These are phyloP conservation scores for Entomortierella beljakovae DNA, from an alignment of 192 early-diverging fungal species.

Conservation along the genomic window DNA sequence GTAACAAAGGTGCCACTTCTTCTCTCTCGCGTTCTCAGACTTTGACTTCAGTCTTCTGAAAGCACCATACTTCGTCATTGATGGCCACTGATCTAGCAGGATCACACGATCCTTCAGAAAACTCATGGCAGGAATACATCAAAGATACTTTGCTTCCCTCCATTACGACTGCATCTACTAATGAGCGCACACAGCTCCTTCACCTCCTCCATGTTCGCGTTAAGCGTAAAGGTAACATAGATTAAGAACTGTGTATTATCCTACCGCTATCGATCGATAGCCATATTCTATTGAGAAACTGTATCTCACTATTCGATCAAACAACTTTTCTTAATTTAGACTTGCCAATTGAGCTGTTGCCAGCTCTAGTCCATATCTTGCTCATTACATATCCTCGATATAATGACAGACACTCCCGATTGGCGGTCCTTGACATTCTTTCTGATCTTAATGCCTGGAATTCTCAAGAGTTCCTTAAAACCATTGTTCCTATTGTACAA, in stretches of 20 bases:
- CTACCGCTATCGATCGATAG: no score
- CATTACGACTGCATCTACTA: slow-evolving; percentile 66
- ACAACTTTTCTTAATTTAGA: slow-evolving; percentile 1
- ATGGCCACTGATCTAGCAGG: slow-evolving; percentile 35
- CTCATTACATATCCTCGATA: slow-evolving; percentile 74
- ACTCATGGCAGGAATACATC: slow-evolving; percentile 69
- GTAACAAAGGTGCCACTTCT: slow-evolving; percentile 3
- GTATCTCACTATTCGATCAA: no score
- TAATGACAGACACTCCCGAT: slow-evolving; percentile 73
- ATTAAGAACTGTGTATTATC: no score
- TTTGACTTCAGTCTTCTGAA: neutral
- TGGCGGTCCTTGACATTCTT: slow-evolving; percentile 67
- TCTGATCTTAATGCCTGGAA: slow-evolving; percentile 69
- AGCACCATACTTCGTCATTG: neutral
- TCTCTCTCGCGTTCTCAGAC: neutral
- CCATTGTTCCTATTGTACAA: slow-evolving; percentile 64
- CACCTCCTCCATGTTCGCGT: slow-evolving; percentile 58
- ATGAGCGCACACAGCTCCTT: slow-evolving; percentile 60
- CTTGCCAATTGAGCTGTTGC: slow-evolving; percentile 53
- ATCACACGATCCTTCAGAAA: slow-evolving; percentile 55
- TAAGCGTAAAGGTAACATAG: slow-evolving; percentile 54
- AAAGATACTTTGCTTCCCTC: slow-evolving; percentile 57
- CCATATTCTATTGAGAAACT: no score
- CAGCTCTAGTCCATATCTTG: slow-evolving; percentile 60
- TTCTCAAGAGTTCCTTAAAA: slow-evolving; percentile 63